phyloP scores from a whole-genome alignment of 2,329 filamentous ascomycete species.

The Alternaria sp. region DNA sequence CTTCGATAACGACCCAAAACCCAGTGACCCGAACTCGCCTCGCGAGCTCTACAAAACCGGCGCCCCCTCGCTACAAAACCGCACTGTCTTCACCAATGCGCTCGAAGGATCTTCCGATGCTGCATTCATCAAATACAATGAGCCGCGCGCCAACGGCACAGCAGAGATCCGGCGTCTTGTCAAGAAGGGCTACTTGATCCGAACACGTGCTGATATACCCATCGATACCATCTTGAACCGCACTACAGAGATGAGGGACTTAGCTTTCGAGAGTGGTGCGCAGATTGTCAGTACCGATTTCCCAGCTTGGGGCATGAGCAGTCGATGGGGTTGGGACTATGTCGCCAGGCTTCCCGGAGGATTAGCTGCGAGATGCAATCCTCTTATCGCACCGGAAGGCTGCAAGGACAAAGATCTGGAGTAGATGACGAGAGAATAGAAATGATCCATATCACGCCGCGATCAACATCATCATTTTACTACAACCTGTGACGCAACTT shows the following conservation, averaged over 20 bases:
- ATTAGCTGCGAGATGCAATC: slow-evolving; percentile 47
- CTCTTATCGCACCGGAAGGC: slow-evolving; percentile 43
- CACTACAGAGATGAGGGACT: slow-evolving; percentile 53
- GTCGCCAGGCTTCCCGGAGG: slow-evolving; percentile 42
- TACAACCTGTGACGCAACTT: neutral
- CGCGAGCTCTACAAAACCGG: slow-evolving; percentile 49
- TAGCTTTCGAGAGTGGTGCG: slow-evolving; percentile 55
- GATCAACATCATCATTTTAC: neutral
- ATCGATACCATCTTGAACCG: slow-evolving; percentile 52
- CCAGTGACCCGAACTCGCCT: slow-evolving; percentile 30
- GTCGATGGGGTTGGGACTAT: slow-evolving; percentile 57
- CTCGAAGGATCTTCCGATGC: slow-evolving; percentile 54
- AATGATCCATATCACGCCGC: neutral
- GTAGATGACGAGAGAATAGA: slow-evolving; percentile 1
- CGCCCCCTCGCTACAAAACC: slow-evolving; percentile 50
- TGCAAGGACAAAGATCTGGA: slow-evolving; percentile 40
- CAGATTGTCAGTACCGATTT: slow-evolving; percentile 60
- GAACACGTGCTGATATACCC: slow-evolving; percentile 57
- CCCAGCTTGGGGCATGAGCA: slow-evolving; percentile 55
- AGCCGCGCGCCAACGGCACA: slow-evolving; percentile 46
- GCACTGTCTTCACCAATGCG: slow-evolving; percentile 58
- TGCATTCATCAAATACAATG: slow-evolving; percentile 60
- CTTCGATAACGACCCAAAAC: slow-evolving; percentile 58
- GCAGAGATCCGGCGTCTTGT: slow-evolving; percentile 55
- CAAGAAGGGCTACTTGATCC: slow-evolving; percentile 56